Evolutionary conservation across 306 rosid species (phyloP), one percentile per base, ranked within the genome.

Genomic region (Dalbergia oliveri): DNA sequence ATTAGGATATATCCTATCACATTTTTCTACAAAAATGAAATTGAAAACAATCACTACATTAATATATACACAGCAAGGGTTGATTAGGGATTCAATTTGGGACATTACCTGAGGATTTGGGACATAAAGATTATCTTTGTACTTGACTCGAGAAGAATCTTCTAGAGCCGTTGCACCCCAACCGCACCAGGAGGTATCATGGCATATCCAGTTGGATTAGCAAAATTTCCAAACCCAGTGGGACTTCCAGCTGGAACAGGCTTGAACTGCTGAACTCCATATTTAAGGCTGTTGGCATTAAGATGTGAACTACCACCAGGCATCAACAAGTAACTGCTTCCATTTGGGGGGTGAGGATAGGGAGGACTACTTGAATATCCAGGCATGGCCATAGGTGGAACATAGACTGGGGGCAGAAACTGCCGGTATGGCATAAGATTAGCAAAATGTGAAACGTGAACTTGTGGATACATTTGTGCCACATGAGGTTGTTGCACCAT

Each of bases 361-460:
- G 98, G 91, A 85, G 97, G 84, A 68, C 81, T 93, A 82, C 84
- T 90, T 39, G 99, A 90, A 82, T 91, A 96, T 56, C 98, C 97
- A 19, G 97, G 99, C 91, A 96, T 82, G 49, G 94, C 94, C 97
- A 96, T 90, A 6, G 98, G 98, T n/a, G 99, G 98, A 80, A 91
- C 99, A 66, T 93, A 96, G 68, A 96, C 92, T 0, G 99, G 99
- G 8, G 99, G 88, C 60, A 93, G 81, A 79, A 78, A 96, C 75
- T 96, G 99, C 15, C 98, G 97, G 83, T 84, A 91, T 7, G 99
- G 99, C 98, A 96, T 88, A 16, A 89, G 92, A 79, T 93, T 96
- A 16, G 97, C 88, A 75, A 64, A 96, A 85, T 93, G 99, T 9
- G 97, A 86, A 80, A 95, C 90, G 56, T 95, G 99, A 78, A 96